Base-by-base conservation (phyloP, 257 asterid genomes). In the Solanum dulcamara region DNA sequence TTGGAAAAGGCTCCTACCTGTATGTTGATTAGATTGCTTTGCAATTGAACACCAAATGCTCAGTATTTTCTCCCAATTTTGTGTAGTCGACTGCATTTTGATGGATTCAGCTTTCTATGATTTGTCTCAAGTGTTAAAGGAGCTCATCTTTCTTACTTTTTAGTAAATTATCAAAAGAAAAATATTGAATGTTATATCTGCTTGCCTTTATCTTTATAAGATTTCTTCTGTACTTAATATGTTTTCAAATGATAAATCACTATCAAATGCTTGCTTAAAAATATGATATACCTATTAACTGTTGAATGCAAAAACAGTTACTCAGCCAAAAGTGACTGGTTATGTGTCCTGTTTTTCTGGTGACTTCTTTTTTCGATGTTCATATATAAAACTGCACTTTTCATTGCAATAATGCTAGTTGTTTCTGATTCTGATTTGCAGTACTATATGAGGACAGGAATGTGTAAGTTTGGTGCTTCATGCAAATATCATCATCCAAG, bases 401-500 rank as follows among this genome's bases (percentile, higher is more conserved):
- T 48, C 66, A 79, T n/a, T 79, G 64, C 83, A 79, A 48, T 79
- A 48, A 79, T 79, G 50, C 81, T 33, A 28, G 67, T 84, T 48
- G 44, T 84, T 74, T 84, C 68, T 84, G 26, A 44, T 67, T 66
- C 50, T 33, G 64, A 89, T 84, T 88, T 90, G 90, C 89, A 97
- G 98, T 91, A 94, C 92, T 97, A 90, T 89, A 93, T 97, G 97
- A 93, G 93, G 87, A 95, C 97, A 32, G 97, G 99, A 84, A 91
- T 85, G 91, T 97, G 99, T 90, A 95, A 94, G 90, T 97, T 88
- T 87, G 99, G 99, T 87, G 87, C 92, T 62, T 95, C 98, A 88
- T 96, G 99, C 96, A 96, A 95, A 89, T 96, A 94, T 85, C 92
- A 96, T 91, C 99, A 96, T 88, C 99, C 99, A 82, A 95, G 94